Evolutionary conservation across 345 rosid genomes (phyloP), one percentile per base, ranked within the genome.

Genomic region (Lepidium aucheri): DNA sequence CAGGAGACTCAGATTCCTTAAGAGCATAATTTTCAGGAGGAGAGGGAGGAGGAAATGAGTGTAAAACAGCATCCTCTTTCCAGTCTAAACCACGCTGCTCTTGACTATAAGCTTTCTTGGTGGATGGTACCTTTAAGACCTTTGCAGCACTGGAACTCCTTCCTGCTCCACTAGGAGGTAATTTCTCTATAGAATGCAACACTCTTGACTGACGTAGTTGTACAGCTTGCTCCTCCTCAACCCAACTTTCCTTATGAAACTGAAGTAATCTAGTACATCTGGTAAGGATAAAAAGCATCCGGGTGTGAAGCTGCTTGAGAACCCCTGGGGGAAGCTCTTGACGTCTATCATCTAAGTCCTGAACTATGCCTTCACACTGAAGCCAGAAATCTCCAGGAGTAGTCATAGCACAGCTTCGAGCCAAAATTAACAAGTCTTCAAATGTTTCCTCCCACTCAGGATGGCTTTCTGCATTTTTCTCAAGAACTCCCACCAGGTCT

Each of bases 361-460:
- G 99, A 65, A 95, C 99, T 78, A 91, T 91, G 68, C 96, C 87
- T 82, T 95, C 99, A 78, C 99, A 95, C 70, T 89, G 97, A 77
- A 91, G 97, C 99, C 99, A 95, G 77, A 95, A 95, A 69, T 95
- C 97, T 72, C 90, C 89, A 61, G 99, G 87, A 35, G 86, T 77
- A 60, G 91, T 81, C 96, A 95, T 83, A 67, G 94, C 96, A 81
- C 97, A 91, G 70, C 95, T 81, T 65, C 99, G 86, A 81, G 99
- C 99, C 79, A 91, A 78, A 79, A 95, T 74, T 78, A 95, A 73
- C 79, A 95, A 81, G 74, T 95, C 99, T 79, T 95, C 99, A 38
- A 95, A 87, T 12, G 96, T 87, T 82, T 92, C 95, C 83, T 95
- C 96, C 96, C 93, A 89, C 63, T 95, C 98, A 47, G 99, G 99